These are phyloP conservation scores for Suhomyces faveliae DNA, from an alignment of 805 yeast species.

Conservation along the genomic window DNA sequence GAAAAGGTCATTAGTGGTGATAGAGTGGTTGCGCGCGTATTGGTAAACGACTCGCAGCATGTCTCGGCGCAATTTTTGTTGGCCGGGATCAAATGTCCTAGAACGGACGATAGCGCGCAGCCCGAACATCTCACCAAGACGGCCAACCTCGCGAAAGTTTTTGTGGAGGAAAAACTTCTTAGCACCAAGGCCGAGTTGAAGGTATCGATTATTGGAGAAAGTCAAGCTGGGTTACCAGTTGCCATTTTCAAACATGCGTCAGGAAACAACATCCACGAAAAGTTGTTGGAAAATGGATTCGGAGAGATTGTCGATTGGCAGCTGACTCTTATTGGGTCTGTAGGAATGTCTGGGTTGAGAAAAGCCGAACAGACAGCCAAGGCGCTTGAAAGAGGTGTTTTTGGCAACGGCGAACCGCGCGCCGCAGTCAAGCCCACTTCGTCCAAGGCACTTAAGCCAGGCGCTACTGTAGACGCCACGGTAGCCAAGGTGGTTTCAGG, in stretches of 20 bases:
- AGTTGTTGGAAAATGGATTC: conserved; percentile 64
- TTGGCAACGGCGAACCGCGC: conserved; percentile 41
- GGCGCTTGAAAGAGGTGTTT: conserved; percentile 55
- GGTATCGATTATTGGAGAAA: conserved; percentile 58
- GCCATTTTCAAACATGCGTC: conserved; percentile 67
- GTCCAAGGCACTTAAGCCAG: conserved; percentile 34
- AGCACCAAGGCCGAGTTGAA: conserved; percentile 54
- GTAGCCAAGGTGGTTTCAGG: conserved; percentile 64
- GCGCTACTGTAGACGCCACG: conserved; percentile 51
- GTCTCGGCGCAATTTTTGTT: conserved; percentile 58
- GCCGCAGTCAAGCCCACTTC: conserved; percentile 9
- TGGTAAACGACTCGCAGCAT: conserved; percentile 50
- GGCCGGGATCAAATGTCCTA: conserved; percentile 74
- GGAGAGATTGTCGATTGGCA: conserved; percentile 84
- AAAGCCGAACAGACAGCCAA: conserved; percentile 65
- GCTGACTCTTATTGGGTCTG: conserved; percentile 62
- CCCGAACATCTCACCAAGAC: conserved; percentile 50
- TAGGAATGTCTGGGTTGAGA: conserved; percentile 59
- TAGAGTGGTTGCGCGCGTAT: conserved; percentile 60
- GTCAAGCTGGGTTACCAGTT: conserved; percentile 59
- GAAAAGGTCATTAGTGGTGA: conserved; percentile 81
- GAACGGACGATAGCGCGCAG: conserved; percentile 52
- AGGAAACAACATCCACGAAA: conserved; percentile 68
- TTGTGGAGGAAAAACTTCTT: conserved; percentile 61
- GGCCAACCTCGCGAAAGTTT: conserved; percentile 65